Percentiles rank a stretch among this genome's conserved stretches.
Conservation (phyloP, 1,284 basidiomycete genomes). For the Rhodotorula sp. region DNA sequence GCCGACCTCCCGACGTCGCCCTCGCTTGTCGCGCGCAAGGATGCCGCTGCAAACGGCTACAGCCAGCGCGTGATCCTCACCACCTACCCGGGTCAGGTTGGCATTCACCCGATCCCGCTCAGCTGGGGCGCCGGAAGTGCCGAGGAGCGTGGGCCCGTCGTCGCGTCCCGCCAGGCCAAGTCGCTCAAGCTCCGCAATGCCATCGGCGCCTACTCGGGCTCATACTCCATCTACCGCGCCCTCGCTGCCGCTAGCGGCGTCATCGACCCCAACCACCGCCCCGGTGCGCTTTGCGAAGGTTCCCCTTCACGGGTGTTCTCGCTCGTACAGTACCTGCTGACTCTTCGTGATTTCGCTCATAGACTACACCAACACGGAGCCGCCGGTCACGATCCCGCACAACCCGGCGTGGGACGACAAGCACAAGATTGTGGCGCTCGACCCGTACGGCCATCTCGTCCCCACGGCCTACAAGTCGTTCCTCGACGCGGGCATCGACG, state of each 20-base stretch:
- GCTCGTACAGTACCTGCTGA: neutral
- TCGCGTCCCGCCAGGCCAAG: conserved; percentile 80
- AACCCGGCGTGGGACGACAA: conserved; percentile 79
- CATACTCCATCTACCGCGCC: conserved; percentile 92
- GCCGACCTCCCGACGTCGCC: conserved; percentile 28
- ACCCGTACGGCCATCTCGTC: conserved; percentile 91
- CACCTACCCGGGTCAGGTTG: conserved; percentile 69
- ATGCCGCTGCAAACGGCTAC: conserved; percentile 12
- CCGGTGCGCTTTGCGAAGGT: conserved; percentile 39
- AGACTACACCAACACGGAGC: conserved; percentile 84
- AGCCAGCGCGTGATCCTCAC: conserved; percentile 5
- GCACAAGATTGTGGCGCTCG: conserved; percentile 86
- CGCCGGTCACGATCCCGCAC: conserved; percentile 78
- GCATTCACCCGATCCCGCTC: conserved; percentile 74
- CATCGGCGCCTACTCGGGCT: conserved; percentile 89
- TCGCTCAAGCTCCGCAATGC: conserved; percentile 90
- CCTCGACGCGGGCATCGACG: conserved; percentile 60
- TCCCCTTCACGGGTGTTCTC: neutral
- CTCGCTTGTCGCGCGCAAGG: conserved; percentile 34
- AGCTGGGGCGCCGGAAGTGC: conserved; percentile 77
- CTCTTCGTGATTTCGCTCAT: neutral
- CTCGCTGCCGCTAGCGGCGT: conserved; percentile 88
- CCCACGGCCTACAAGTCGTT: conserved; percentile 69
- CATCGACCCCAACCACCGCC: conserved; percentile 66
- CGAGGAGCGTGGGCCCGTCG: conserved; percentile 74